Evolutionary conservation across 2,329 filamentous ascomycete genomes (phyloP).

Genomic region (Aspergillus pseudoviridinutans): DNA sequence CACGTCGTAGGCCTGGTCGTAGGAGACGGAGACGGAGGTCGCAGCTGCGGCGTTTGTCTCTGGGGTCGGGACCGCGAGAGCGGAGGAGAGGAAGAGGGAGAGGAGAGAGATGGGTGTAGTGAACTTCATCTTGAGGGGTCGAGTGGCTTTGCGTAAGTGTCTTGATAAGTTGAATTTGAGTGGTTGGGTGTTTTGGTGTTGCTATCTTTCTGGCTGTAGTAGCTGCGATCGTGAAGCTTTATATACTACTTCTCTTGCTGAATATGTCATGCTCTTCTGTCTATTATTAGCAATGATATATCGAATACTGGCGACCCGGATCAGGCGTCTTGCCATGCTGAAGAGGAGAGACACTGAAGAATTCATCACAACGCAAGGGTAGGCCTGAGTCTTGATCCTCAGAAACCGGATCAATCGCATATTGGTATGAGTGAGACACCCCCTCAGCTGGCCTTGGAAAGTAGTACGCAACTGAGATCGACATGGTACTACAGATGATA

Average conservation of each 20-base stretch:
- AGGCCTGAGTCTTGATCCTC: not conserved
- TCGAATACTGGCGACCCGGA: not conserved
- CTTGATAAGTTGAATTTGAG: not conserved
- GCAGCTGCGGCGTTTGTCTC: conserved; percentile 8
- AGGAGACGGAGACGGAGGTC: conserved; percentile 55
- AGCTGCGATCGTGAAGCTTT: not conserved
- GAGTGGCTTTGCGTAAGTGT: not conserved
- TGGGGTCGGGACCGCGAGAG: conserved; percentile 19
- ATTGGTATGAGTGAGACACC: not conserved
- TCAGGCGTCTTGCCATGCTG: not conserved
- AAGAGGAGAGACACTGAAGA: not conserved
- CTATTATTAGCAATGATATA: not conserved
- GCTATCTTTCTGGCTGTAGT: not conserved
- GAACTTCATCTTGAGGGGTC: conserved; percentile 14
- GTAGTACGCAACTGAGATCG: not conserved
- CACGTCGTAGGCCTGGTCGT: conserved; percentile 68
- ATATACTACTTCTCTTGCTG: not conserved
- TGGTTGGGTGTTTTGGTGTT: not conserved
- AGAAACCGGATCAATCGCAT: not conserved
- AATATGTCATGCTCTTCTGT: not conserved
- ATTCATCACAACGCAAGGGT: not conserved
- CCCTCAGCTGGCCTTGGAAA: not conserved
- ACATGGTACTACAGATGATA: not conserved
- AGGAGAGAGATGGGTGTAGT: conserved; percentile 17
- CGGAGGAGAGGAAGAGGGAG: conserved; percentile 19